A percentile compares a stretch with the other conserved stretches of the same genome.
phyloP scores from a whole-genome alignment of 768 basidiomycete species.

The Tulasnella sp. region DNA sequence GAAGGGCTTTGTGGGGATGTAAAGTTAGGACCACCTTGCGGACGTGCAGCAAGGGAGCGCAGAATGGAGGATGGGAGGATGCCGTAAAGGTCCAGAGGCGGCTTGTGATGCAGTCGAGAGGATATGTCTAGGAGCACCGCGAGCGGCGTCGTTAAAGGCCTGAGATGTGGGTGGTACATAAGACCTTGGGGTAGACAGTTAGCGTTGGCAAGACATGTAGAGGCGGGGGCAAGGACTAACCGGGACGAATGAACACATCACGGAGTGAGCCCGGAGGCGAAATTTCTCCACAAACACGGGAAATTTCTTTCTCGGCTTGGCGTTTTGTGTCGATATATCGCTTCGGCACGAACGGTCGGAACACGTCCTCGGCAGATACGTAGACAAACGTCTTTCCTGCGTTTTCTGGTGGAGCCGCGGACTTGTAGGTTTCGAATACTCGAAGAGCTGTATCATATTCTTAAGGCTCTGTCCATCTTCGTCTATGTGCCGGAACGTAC shows the following conservation, averaged over 20 bases:
- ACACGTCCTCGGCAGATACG: conserved; percentile 92
- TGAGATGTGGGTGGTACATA: conserved; percentile 91
- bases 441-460: conserved; percentile 54
- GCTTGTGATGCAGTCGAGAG: conserved; percentile 60
- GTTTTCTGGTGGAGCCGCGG: conserved; percentile 27
- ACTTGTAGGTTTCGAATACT: conserved; percentile 70
- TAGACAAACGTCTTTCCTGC: conserved; percentile 62
- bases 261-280: conserved; percentile 48
- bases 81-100: conserved; percentile 46
- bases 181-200: conserved; percentile 54
- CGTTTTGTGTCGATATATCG: conserved; percentile 94
- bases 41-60: conserved; percentile 39
- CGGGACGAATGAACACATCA: conserved; percentile 82
- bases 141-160: conserved; percentile 82
- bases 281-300: conserved; percentile 45
- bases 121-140: conserved; percentile 82
- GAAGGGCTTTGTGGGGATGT: conserved; percentile 30
- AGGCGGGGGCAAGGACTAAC: conserved; percentile 48
- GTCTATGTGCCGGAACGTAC: conserved; percentile 47
- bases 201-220: background rate
- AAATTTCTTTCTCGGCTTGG: conserved; percentile 75
- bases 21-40: conserved; percentile 35
- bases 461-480: background rate
- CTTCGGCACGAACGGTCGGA: conserved; percentile 76
- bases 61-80: conserved; percentile 66